These are phyloP conservation scores for Lachnellula cervina DNA, from an alignment of 2,329 filamentous ascomycete species.

Conservation along the genomic window DNA sequence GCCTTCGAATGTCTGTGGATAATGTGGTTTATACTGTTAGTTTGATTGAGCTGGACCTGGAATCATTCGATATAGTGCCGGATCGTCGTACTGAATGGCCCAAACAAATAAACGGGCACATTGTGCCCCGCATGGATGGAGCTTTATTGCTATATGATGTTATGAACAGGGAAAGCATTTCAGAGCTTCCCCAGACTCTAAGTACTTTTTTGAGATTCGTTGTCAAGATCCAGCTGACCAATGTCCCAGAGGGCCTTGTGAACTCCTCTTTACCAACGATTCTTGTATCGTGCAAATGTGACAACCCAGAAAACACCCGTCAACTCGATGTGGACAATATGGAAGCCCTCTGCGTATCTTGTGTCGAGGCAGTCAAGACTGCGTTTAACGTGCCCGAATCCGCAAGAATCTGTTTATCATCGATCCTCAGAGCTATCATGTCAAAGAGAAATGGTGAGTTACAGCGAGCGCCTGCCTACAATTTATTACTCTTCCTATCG, in stretches of 20 bases:
- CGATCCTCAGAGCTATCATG: slow-evolving; percentile 69
- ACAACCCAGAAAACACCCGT: slow-evolving; percentile 64
- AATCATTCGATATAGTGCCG: slow-evolving; percentile 57
- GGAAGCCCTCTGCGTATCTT: slow-evolving; percentile 62
- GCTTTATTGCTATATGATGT: slow-evolving; percentile 86
- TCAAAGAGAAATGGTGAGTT: slow-evolving; percentile 62
- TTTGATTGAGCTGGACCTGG: slow-evolving; percentile 61
- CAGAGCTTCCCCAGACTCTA: slow-evolving; percentile 68
- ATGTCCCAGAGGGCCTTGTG: slow-evolving; percentile 61
- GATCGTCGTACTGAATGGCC: slow-evolving; percentile 60
- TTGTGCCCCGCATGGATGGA: slow-evolving; percentile 73
- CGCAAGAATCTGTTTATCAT: slow-evolving; percentile 69
- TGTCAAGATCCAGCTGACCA: slow-evolving; percentile 8
- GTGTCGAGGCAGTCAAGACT: slow-evolving; percentile 68
- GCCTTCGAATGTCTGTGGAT: slow-evolving; percentile 54
- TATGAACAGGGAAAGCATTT: slow-evolving; percentile 69
- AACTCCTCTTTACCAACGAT: slow-evolving; percentile 70
- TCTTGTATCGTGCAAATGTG: slow-evolving; percentile 86
- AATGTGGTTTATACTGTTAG: slow-evolving; percentile 54
- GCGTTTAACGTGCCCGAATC: slow-evolving; percentile 66
- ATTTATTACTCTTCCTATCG: neutral
- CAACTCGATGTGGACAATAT: slow-evolving; percentile 67
- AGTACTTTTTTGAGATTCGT: slow-evolving; percentile 53
- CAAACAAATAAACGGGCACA: slow-evolving; percentile 63
- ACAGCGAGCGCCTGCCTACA: slow-evolving; percentile 22